Evolutionary conservation across 352 stramenopile species (phyloP), one percentile per base, ranked within the genome.

Genomic region (Phytophthora boehmeriae): DNA sequence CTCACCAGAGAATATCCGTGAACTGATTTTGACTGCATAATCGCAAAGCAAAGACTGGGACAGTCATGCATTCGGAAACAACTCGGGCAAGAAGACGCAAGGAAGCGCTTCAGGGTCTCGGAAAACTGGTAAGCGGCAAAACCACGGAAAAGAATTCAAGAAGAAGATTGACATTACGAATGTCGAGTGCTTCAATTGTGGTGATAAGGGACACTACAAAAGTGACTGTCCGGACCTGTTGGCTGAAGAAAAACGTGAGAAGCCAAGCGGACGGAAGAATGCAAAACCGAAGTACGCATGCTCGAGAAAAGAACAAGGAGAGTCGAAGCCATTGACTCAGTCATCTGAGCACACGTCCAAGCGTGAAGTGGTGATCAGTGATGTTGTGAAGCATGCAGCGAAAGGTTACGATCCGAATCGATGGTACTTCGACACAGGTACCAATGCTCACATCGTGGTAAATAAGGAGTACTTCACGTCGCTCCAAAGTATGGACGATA

Each of bases 401-500:
- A 55, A 59, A 16, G 13, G 45, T 1, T 54, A 48, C 27, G 43
- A 55, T 16, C 30, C 34, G 20, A 28, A 47, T 25, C n/a, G 22
- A 28, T 59, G 52, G 60, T 68, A 54, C 20, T 68, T 68, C 19
- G 45, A 63, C 16, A 63, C 20, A 5, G 52, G 52, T 23, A 50
- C 28, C 20, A 54, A 68, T 23, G 52, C 45, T 27, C 53, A 68
- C 23, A 67, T 67, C 34, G 39, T 41, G 45, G 36, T 46, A 5
- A 32, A 46, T 14, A 68, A 62, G 22, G 47, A 63, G 14, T 68
- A 68, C 34, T 68, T 68, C 14, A 63, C 52, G 0, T n/a, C 34
- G 11, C 3, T 59, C 4, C 13, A 59, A 0, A 55, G 20, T 32
- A 63, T 68, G 60, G 52, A 68, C 4, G 51, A 67, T n/a, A 61